phyloP scores from a whole-genome alignment of 805 yeast genomes.

The Dipodascopsis uninucleata region DNA sequence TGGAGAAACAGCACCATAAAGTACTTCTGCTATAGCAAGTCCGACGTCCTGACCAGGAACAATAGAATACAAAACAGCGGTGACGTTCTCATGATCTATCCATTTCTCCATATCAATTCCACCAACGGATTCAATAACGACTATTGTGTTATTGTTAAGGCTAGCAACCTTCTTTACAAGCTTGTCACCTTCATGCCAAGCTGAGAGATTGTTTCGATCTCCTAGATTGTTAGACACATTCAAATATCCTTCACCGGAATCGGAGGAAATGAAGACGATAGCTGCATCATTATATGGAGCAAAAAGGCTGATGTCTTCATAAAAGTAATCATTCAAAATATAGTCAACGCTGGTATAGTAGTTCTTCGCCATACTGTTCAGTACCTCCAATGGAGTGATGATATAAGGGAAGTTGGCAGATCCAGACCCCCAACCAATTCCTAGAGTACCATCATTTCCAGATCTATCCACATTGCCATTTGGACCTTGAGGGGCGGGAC shows the following conservation, averaged over 20 bases:
- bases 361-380: conserved; percentile 46
- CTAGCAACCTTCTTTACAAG: conserved; percentile 49
- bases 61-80: conserved; percentile 53
- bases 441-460: conserved; percentile 51
- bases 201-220: conserved; percentile 50
- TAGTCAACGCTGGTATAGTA: conserved; percentile 47
- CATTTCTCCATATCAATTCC: conserved; percentile 55
- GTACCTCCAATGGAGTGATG: conserved; percentile 57
- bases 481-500: conserved; percentile 49
- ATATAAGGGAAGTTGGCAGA: conserved; percentile 54
- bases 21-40: conserved; percentile 52
- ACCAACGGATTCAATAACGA: conserved; percentile 58
- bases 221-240: conserved; percentile 58
- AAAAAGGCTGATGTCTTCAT: conserved; percentile 43
- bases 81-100: conserved; percentile 55
- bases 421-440: conserved; percentile 65
- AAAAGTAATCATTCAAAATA: conserved; percentile 46
- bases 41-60: conserved; percentile 59
- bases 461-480: conserved; percentile 50
- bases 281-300: conserved; percentile 52
- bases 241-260: conserved; percentile 58
- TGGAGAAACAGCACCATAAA: conserved; percentile 61
- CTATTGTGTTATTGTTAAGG: conserved; percentile 52
- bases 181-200: conserved; percentile 58
- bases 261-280: conserved; percentile 51